Evolutionary conservation across 73 alveolate species (phyloP).

Genomic region (Tetrahymena malaccensis): DNA sequence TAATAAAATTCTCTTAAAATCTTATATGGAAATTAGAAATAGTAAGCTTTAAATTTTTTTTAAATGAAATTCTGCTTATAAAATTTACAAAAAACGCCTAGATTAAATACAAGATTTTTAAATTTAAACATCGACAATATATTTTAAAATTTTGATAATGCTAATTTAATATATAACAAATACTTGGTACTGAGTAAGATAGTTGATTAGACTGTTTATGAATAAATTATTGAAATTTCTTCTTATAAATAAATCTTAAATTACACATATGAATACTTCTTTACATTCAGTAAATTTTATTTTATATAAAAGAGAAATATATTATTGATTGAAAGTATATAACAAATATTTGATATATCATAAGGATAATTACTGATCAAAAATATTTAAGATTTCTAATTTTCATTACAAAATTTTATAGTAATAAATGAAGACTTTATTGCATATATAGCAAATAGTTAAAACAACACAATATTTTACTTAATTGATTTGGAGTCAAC

Average conservation of each 20-base stretch:
- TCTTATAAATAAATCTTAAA: background rate
- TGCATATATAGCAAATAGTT: background rate
- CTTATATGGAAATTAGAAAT: no score
- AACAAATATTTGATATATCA: no score
- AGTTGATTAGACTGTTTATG: background rate
- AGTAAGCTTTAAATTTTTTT: background rate
- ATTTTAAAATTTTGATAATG: background rate
- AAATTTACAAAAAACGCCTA: background rate
- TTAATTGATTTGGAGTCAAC: background rate
- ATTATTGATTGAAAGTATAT: no score
- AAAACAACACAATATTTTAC: no score
- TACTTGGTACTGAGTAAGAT: background rate
- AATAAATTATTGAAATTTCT: background rate
- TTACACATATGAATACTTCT: background rate
- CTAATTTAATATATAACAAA: no score
- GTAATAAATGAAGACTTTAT: background rate
- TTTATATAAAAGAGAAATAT: background rate
- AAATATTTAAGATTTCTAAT: no score
- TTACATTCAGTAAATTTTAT: background rate
- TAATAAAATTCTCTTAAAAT: no score
- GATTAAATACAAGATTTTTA: background rate
- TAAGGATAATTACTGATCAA: no score
- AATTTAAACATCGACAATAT: no score
- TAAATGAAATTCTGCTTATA: no score
- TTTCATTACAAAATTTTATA: background rate